phyloP scores from a whole-genome alignment of 2,329 filamentous ascomycete genomes.

The Hymenoscyphus scutula region DNA sequence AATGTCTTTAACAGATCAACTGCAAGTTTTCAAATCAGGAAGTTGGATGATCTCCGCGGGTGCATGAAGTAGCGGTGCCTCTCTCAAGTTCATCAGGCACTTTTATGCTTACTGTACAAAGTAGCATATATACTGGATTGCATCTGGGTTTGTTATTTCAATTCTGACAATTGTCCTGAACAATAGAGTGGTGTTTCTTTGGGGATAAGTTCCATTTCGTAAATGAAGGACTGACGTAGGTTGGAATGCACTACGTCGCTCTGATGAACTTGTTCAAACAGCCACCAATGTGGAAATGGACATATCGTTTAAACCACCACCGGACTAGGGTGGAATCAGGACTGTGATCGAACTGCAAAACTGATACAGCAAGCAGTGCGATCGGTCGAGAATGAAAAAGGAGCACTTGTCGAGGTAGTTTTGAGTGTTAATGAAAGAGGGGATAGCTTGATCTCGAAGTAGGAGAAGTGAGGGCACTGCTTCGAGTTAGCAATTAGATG shows the following conservation, averaged over 20 bases:
- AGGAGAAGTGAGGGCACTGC: too few relatives aligned
- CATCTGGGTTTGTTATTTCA: conserved; percentile 60
- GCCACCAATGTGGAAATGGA: neutral
- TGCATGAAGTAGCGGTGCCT: neutral
- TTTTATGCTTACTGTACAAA: conserved; percentile 60
- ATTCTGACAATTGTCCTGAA: neutral
- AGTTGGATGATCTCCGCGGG: neutral
- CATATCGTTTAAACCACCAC: neutral
- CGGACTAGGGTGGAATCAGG: neutral
- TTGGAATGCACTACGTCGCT: conserved; percentile 62
- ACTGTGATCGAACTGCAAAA: neutral
- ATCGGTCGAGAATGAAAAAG: too few relatives aligned
- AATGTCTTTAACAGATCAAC: neutral
- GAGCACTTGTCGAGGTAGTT: too few relatives aligned
- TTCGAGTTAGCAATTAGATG: too few relatives aligned
- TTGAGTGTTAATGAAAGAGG: too few relatives aligned
- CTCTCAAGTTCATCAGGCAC: conserved; percentile 52
- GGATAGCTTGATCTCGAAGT: too few relatives aligned
- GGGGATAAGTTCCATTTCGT: neutral
- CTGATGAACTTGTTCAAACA: conserved; percentile 56
- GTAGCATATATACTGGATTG: conserved; percentile 65
- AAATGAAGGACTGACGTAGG: conserved; percentile 35
- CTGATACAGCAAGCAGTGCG: too few relatives aligned
- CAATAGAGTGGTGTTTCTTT: neutral
- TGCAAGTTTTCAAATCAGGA: neutral